These are phyloP conservation scores for Juglanconis sp. DNA, from an alignment of 2,329 filamentous ascomycete genomes.

Conservation along the genomic window DNA sequence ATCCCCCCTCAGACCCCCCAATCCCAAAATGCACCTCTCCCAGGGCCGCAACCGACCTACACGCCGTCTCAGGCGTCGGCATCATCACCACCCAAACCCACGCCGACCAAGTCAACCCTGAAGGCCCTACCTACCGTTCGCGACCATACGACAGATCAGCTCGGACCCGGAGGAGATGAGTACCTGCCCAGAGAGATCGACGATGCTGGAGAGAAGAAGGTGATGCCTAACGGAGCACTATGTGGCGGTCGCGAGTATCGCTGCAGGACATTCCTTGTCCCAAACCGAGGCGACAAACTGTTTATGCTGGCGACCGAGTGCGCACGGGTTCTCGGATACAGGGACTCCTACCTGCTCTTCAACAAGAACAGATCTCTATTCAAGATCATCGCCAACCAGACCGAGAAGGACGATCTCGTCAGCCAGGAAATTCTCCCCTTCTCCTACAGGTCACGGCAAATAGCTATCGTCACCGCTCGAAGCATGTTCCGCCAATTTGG, in stretches of 20 bases:
- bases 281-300: slow-evolving; percentile 84
- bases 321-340: slow-evolving; percentile 86
- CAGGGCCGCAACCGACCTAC: slow-evolving; percentile 31
- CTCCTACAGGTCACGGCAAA: slow-evolving; percentile 96
- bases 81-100: slow-evolving; percentile 68
- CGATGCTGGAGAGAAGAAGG: slow-evolving; percentile 91
- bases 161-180: slow-evolving; percentile 85
- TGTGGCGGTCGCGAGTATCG: slow-evolving; percentile 82
- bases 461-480: slow-evolving; percentile 93
- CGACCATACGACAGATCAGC: slow-evolving; percentile 95
- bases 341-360: slow-evolving; percentile 96
- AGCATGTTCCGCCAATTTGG: slow-evolving; percentile 99
- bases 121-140: slow-evolving; percentile 94
- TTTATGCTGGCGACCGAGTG: slow-evolving; percentile 99
- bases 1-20: slow-evolving; percentile 26
- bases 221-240: slow-evolving; percentile 76
- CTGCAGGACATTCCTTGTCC: slow-evolving; percentile 90
- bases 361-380: slow-evolving; percentile 96
- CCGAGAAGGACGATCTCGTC: slow-evolving; percentile 95
- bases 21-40: slow-evolving; percentile 22
- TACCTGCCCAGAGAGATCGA: slow-evolving; percentile 93
- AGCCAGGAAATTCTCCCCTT: slow-evolving; percentile 93
- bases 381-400: slow-evolving; percentile 96
- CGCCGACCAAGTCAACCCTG: slow-evolving; percentile 77
- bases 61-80: slow-evolving; percentile 47